phyloP scores from a whole-genome alignment of 352 stramenopile species.

The Globisporangium spinosum region DNA sequence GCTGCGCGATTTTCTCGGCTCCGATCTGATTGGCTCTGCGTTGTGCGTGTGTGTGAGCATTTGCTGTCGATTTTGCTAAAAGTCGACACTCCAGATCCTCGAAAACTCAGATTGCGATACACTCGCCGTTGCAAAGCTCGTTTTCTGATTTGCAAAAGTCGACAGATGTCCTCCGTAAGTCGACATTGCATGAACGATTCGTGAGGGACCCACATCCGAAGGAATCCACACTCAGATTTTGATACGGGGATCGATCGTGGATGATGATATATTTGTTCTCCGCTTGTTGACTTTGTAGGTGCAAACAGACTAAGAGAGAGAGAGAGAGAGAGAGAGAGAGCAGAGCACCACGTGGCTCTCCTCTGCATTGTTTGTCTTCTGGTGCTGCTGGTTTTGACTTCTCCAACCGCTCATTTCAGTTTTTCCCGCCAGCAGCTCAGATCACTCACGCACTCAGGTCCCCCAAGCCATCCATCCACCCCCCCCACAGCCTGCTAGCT shows the following conservation, averaged over 20 bases:
- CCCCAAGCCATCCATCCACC: neutral
- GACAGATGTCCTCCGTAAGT: too few relatives aligned
- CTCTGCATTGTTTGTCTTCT: neutral
- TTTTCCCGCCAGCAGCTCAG: neutral
- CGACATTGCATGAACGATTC: too few relatives aligned
- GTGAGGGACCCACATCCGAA: too few relatives aligned
- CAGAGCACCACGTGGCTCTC: neutral
- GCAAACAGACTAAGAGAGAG: too few relatives aligned
- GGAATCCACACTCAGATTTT: too few relatives aligned
- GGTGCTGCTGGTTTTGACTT: neutral
- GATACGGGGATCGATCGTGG: too few relatives aligned
- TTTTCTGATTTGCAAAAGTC: too few relatives aligned
- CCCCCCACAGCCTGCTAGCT: neutral
- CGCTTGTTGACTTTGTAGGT: too few relatives aligned
- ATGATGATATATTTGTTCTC: too few relatives aligned
- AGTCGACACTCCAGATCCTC: neutral
- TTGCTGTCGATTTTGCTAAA: neutral
- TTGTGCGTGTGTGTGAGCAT: neutral
- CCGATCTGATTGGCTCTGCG: too few relatives aligned
- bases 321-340: neutral
- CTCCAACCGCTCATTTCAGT: conserved; percentile 2
- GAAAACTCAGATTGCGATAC: too few relatives aligned
- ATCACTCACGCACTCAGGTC: neutral
- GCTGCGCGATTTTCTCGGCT: neutral
- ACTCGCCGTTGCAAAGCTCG: too few relatives aligned